A percentile compares a stretch with the other conserved stretches of the same genome.
phyloP scores from a whole-genome alignment of 345 rosid species.

The Eucalyptus cloeziana region DNA sequence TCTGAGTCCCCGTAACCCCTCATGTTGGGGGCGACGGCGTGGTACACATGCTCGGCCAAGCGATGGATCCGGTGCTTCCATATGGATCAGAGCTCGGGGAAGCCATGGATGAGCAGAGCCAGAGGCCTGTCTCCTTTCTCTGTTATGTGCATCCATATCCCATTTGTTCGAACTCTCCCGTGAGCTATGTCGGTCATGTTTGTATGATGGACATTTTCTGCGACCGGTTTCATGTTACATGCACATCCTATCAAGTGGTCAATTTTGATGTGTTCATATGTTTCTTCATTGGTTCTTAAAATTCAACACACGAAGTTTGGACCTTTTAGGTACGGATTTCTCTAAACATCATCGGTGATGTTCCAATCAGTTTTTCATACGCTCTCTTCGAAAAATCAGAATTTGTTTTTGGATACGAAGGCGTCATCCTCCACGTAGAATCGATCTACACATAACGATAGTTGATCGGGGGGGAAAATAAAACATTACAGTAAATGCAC shows the following conservation, averaged over 20 bases:
- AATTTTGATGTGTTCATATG: background rate
- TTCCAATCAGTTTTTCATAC: fast-evolving
- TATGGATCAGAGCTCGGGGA: slow-evolving; percentile 15
- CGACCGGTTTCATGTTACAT: background rate
- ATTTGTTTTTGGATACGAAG: too few species aligned
- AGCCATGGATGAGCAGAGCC: slow-evolving; percentile 22
- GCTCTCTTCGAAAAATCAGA: too few species aligned
- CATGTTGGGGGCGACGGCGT: slow-evolving; percentile 8
- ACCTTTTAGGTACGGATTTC: background rate
- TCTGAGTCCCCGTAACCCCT: slow-evolving; percentile 5
- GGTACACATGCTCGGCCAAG: slow-evolving; percentile 1
- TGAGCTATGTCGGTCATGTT: background rate
- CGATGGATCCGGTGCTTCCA: slow-evolving; percentile 16
- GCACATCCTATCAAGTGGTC: background rate
- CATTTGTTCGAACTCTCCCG: background rate
- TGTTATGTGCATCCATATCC: slow-evolving; percentile 13
- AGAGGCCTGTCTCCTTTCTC: slow-evolving; percentile 7
- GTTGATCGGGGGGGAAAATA: too few species aligned
- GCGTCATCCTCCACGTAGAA: too few species aligned
- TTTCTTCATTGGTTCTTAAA: background rate
- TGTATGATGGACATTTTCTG: background rate
- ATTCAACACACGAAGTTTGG: background rate
- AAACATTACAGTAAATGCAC: too few species aligned
- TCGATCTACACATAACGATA: too few species aligned
- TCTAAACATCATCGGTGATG: fast-evolving